Evolutionary conservation across 169 alveolate species (phyloP).

Genomic region (Eimeria brunetti): DNA sequence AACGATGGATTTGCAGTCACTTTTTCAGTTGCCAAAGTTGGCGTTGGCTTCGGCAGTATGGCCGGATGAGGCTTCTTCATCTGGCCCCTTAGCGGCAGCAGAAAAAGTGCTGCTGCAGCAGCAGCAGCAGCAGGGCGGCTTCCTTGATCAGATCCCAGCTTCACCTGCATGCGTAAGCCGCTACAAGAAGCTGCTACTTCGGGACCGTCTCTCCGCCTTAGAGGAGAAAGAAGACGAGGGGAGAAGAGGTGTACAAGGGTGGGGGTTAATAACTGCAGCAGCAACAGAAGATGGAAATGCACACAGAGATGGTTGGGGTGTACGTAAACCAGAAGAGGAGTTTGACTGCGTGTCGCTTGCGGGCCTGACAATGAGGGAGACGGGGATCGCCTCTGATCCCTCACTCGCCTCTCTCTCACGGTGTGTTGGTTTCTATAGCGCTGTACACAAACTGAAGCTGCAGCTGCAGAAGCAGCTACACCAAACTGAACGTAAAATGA

Average conservation of each 20-base stretch:
- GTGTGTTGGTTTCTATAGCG: not conserved
- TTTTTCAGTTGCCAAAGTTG: not conserved
- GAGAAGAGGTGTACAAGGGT: not conserved
- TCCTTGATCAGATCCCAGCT: not conserved
- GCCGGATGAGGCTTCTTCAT: not conserved
- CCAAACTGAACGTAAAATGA: not conserved
- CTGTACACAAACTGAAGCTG: not conserved
- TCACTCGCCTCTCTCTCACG: not conserved
- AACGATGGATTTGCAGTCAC: not conserved
- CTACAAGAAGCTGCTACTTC: not conserved
- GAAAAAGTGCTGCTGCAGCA: not conserved
- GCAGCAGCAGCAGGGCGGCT: not conserved
- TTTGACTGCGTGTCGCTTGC: conserved; percentile 14
- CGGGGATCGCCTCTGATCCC: not conserved
- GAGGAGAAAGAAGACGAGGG: not conserved
- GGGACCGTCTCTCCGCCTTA: not conserved
- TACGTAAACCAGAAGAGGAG: not conserved
- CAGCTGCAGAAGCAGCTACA: not conserved
- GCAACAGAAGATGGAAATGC: not conserved
- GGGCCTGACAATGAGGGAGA: not conserved
- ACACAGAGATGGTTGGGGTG: not conserved
- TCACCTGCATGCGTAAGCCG: not conserved
- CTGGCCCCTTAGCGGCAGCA: conserved; percentile 31
- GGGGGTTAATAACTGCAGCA: conserved; percentile 27
- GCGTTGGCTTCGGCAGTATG: not conserved